Conservation (phyloP, 768 basidiomycete genomes). For the Asterophora lycoperdoides region DNA sequence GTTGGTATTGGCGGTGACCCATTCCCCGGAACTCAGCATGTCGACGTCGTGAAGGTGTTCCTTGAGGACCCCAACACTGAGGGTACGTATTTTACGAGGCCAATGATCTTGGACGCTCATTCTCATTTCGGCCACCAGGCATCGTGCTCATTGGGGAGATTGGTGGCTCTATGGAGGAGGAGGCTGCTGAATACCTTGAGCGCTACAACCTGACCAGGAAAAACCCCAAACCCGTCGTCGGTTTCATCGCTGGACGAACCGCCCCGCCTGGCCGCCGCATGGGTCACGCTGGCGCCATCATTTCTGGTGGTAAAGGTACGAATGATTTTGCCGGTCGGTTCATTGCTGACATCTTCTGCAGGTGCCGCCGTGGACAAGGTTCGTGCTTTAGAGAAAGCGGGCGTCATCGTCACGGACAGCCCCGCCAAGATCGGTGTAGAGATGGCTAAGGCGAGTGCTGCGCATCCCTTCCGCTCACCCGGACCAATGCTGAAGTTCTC, state of each 20-base stretch:
- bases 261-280: constrained; percentile 97
- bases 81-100: constrained; percentile 41
- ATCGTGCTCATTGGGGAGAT: constrained; percentile 99
- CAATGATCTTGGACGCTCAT: neutral
- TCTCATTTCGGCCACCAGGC: constrained; percentile 39
- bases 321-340: neutral
- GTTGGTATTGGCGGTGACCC: constrained; percentile 98
- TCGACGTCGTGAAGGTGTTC: constrained; percentile 96
- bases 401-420: constrained; percentile 89
- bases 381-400: constrained; percentile 82
- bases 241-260: constrained; percentile 96
- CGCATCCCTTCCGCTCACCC: neutral
- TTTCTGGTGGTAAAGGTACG: constrained; percentile 92
- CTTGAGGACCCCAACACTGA: constrained; percentile 92
- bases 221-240: constrained; percentile 92
- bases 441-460: constrained; percentile 75
- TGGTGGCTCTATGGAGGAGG: constrained; percentile 99
- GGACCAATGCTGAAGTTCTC: constrained; percentile 1
- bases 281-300: constrained; percentile 98
- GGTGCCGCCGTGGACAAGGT: constrained; percentile 95
- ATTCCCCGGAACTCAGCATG: constrained; percentile 92
- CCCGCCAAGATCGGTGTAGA: constrained; percentile 91
- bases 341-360: constrained; percentile 21
- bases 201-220: constrained; percentile 85
- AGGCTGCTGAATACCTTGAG: constrained; percentile 94